Evolutionary conservation across 768 basidiomycete genomes (phyloP), one percentile per base, ranked within the genome.

Genomic region (Hygrocybe punicea): DNA sequence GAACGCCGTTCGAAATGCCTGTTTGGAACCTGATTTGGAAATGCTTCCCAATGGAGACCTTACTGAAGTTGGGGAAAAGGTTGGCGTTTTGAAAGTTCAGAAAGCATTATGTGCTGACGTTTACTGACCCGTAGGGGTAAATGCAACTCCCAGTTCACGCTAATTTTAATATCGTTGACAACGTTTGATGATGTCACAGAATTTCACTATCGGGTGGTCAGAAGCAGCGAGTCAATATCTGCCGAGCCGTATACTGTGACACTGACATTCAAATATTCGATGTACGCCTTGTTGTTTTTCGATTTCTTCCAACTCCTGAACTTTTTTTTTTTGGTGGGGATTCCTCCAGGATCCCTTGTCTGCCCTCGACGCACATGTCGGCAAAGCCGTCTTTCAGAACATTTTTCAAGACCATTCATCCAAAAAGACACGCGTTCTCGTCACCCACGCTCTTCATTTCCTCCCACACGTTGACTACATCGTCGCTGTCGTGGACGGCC

Each of bases 301-400:
- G 46, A 34, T 46, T 14, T 44, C 33, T 25, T 21, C 25, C 21
- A n/a, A 25, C 21, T 45, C 11, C 11, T 21, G 24, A 13, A 45
- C 29, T 24, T 44, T 42, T n/a, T n/a, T n/a, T n/a, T n/a, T n/a
- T n/a, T n/a, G n/a, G n/a, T n/a, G n/a, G n/a, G n/a, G n/a, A n/a
- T n/a, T n/a, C n/a, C n/a, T 19, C 10, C 42, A 86, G 83, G 92
- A 93, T 63, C 91, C 91, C 4, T 75, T 93, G 9, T 90, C 87
- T n/a, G 93, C 93, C 21, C 80, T 98, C 10, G 94, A 98, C 67
- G 92, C 93, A 5, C 92, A 94, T 66, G 92, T 96, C 49, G 93
- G 93, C 39, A 90, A 89, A 69, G 80, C 84, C 3, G 85, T 95
- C 13, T 93, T 96, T 75, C 83, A 89, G 65, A 86, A 94, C 57